Conservation (phyloP, 2,329 filamentous ascomycete species). For the Botrytis hyacinthi region DNA sequence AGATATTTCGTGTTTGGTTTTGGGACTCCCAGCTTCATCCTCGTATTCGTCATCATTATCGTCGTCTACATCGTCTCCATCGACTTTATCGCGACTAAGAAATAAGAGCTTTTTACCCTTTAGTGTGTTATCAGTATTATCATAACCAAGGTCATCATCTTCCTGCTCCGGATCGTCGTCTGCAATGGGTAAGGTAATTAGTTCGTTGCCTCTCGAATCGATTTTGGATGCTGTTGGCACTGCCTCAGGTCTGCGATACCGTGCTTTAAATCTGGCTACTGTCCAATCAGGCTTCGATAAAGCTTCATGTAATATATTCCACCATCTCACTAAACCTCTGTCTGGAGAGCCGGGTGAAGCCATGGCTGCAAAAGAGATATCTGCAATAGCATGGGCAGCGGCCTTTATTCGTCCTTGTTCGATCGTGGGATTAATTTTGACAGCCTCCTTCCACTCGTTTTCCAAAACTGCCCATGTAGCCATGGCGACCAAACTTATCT, state of each 20-base stretch:
- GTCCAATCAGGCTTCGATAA: not conserved
- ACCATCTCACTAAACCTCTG: not conserved
- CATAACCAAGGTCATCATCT: not conserved
- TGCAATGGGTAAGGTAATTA: not conserved
- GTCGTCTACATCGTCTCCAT: not conserved
- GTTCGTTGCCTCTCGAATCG: not conserved
- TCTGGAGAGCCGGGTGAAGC: not conserved
- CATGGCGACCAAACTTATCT: not conserved
- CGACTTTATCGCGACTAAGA: not conserved
- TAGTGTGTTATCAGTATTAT: not conserved
- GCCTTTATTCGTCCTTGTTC: not conserved
- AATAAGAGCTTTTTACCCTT: not conserved
- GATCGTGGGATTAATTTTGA: not conserved
- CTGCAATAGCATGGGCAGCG: not conserved
- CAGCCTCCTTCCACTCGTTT: not conserved
- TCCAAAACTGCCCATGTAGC: constrained; percentile 3
- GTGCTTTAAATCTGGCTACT: not conserved
- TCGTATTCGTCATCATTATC: not conserved
- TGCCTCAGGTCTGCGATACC: not conserved
- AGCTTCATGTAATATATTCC: constrained; percentile 5
- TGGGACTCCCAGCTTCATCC: not conserved
- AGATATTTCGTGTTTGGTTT: not conserved
- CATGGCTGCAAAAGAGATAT: not conserved
- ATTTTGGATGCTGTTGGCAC: not conserved
- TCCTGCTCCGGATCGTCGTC: not conserved